These are phyloP conservation scores for Uromyces viciae-fabae DNA, from an alignment of 1,284 basidiomycete genomes.

Conservation along the genomic window DNA sequence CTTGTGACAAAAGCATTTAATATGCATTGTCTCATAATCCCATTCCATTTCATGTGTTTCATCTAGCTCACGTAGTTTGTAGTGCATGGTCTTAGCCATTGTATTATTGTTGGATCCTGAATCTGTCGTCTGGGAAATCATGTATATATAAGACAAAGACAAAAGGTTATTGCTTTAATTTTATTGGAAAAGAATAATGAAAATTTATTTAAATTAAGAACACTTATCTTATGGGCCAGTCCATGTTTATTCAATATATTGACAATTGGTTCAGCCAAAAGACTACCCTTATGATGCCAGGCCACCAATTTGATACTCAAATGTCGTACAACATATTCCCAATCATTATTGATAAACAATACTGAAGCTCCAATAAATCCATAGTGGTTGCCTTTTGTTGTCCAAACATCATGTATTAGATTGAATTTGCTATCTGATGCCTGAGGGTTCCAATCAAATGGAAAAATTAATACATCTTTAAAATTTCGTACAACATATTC, in stretches of 20 bases:
- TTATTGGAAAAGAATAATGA: background rate
- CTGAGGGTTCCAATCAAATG: too few species aligned
- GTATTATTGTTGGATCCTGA: background rate
- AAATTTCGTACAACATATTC: too few species aligned
- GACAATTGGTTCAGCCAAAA: background rate
- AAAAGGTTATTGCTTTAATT: background rate
- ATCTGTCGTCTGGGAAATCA: constrained; percentile 17
- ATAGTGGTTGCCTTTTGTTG: constrained; percentile 21
- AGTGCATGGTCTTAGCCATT: background rate
- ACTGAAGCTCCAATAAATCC: constrained; percentile 7
- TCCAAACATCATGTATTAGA: constrained; percentile 27
- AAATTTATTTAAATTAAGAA: too few species aligned
- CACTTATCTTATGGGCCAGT: background rate
- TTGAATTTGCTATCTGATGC: background rate
- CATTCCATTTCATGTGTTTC: background rate
- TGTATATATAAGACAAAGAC: background rate
- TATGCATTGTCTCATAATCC: background rate
- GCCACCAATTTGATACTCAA: background rate
- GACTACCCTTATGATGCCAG: background rate
- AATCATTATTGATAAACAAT: background rate
- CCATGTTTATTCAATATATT: background rate
- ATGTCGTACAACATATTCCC: background rate
- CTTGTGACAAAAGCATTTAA: constrained; percentile 1
- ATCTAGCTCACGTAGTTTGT: background rate
- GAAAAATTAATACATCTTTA: too few species aligned